Evolutionary conservation across 2,329 filamentous ascomycete species (phyloP).

Genomic region (Aureobasidium vineae): DNA sequence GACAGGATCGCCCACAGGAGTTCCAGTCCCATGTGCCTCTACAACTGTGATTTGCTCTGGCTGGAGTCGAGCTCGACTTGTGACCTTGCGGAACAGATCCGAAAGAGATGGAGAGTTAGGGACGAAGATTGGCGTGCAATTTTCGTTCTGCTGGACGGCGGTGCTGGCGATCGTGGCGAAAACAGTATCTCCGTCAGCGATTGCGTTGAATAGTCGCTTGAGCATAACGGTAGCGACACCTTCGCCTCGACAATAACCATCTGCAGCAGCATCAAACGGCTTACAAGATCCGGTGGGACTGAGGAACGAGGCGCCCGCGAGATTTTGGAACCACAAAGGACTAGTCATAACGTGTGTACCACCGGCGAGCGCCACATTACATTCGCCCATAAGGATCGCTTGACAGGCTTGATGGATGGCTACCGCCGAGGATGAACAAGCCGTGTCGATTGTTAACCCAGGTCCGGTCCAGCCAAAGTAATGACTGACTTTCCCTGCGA

Average conservation of each 20-base stretch:
- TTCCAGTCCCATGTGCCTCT: constrained; percentile 40
- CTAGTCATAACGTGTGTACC: constrained; percentile 35
- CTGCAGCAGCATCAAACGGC: constrained; percentile 41
- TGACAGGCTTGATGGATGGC: constrained; percentile 31
- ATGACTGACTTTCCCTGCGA: constrained; percentile 34
- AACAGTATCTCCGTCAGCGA: constrained; percentile 49
- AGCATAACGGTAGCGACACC: constrained; percentile 53
- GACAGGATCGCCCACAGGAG: constrained; percentile 36
- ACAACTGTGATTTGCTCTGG: constrained; percentile 23
- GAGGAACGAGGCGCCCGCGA: not conserved
- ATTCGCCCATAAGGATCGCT: constrained; percentile 35
- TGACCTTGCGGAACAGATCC: not conserved
- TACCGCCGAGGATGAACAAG: constrained; percentile 26
- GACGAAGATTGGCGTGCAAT: constrained; percentile 31
- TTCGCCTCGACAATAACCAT: constrained; percentile 56
- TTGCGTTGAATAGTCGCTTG: constrained; percentile 51
- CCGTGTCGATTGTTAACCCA: constrained; percentile 28
- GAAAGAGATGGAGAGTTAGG: constrained; percentile 8
- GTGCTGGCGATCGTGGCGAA: constrained; percentile 31
- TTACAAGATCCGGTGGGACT: not conserved
- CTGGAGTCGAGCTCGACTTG: not conserved
- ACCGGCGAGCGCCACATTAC: constrained; percentile 35
- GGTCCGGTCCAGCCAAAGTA: constrained; percentile 34
- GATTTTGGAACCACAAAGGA: constrained; percentile 22
- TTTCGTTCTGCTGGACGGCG: constrained; percentile 39